Conservation (phyloP, 2,329 filamentous ascomycete species). For the Beauveria medogensis region DNA sequence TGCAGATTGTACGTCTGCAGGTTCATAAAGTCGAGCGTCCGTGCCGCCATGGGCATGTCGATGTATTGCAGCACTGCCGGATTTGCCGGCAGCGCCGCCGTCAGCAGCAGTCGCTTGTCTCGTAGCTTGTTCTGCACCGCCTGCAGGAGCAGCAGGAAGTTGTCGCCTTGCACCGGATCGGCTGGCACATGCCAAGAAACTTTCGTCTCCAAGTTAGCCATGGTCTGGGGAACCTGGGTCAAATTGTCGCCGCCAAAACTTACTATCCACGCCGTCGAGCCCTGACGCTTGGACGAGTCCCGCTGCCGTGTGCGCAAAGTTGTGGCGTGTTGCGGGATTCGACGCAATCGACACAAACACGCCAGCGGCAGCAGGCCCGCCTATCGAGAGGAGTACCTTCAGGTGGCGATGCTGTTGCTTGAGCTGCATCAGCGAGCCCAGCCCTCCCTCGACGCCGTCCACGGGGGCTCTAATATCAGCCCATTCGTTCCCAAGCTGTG, state of each 20-base stretch:
- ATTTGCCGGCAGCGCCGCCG: constrained; percentile 63
- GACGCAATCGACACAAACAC: constrained; percentile 61
- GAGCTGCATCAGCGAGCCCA: constrained; percentile 65
- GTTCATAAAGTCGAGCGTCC: constrained; percentile 68
- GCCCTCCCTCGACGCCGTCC: constrained; percentile 61
- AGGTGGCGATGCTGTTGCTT: constrained; percentile 64
- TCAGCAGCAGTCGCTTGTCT: constrained; percentile 59
- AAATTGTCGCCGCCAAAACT: constrained; percentile 16
- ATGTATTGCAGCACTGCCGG: constrained; percentile 61
- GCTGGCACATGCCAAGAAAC: constrained; percentile 77
- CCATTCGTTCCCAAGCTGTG: constrained; percentile 69
- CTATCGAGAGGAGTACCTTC: constrained; percentile 69
- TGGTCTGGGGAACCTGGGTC: no score
- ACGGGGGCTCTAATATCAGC: constrained; percentile 66
- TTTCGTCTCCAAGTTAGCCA: constrained; percentile 24
- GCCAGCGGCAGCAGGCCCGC: constrained; percentile 57
- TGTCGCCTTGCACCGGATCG: constrained; percentile 54
- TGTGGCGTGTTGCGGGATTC: constrained; percentile 51
- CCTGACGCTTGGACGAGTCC: constrained; percentile 62
- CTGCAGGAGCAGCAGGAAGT: constrained; percentile 63
- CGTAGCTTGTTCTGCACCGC: constrained; percentile 60
- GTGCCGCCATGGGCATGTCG: constrained; percentile 52
- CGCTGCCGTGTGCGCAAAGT: constrained; percentile 61
- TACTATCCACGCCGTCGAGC: constrained; percentile 59
- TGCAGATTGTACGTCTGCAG: constrained; percentile 76